Conservation (phyloP, 2,329 filamentous ascomycete genomes). For the Clathrospora elynae region DNA sequence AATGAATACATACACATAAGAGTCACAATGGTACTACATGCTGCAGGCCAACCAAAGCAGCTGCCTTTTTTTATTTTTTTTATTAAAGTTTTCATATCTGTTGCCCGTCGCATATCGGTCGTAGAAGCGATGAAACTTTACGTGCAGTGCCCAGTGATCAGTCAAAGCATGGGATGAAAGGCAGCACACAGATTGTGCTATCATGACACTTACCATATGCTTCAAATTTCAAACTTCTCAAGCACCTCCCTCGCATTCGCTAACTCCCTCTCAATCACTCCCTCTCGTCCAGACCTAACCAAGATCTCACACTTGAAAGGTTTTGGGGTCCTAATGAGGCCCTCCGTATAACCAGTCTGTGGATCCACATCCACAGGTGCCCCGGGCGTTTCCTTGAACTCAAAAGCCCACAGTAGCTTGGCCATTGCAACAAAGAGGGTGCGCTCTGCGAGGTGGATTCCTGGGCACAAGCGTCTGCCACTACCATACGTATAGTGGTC, state of each 20-base stretch:
- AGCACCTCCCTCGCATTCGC: slow-evolving; percentile 1
- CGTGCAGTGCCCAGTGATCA: too few species aligned
- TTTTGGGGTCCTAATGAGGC: slow-evolving; percentile 2
- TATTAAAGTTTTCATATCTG: too few species aligned
- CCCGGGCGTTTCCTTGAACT: slow-evolving; percentile 11
- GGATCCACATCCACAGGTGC: slow-evolving; percentile 6
- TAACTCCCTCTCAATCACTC: slow-evolving; percentile 1
- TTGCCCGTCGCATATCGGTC: too few species aligned
- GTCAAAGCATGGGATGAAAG: too few species aligned
- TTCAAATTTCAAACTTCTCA: neutral
- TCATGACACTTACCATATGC: too few species aligned
- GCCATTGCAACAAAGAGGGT: slow-evolving; percentile 51
- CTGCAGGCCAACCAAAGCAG: too few species aligned
- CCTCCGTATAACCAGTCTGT: slow-evolving; percentile 3
- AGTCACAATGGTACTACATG: too few species aligned
- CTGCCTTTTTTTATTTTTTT: too few species aligned
- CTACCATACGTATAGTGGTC: slow-evolving; percentile 58
- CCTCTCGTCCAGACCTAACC: neutral
- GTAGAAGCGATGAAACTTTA: too few species aligned
- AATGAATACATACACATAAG: too few species aligned
- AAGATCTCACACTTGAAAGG: slow-evolving; percentile 3
- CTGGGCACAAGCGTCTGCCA: slow-evolving; percentile 56
- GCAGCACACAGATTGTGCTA: too few species aligned
- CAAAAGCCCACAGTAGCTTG: slow-evolving; percentile 59
- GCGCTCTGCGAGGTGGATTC: slow-evolving; percentile 60